Percentiles rank a stretch among this genome's conserved stretches.
Conservation (phyloP, 192 early-diverging fungal genomes). For the Oehlia diaphana region DNA sequence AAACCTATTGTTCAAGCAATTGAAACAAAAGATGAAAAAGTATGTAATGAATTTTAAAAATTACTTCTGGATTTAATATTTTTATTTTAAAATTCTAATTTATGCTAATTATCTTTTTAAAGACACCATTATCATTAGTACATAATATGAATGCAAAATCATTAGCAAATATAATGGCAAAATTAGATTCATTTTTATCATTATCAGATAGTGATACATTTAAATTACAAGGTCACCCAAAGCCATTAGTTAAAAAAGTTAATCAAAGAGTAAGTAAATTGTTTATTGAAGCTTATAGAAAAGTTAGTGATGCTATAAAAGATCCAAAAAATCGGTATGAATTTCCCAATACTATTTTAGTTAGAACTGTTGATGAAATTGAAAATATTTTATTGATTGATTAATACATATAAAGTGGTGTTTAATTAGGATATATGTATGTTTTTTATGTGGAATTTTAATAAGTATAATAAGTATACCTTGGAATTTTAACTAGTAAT, state of each 20-base stretch:
- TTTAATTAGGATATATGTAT: no score
- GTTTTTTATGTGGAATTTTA: no score
- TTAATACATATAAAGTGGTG: background rate
- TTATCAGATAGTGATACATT: constrained; percentile 58
- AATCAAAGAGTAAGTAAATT: constrained; percentile 51
- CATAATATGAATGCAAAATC: constrained; percentile 53
- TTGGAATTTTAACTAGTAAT: no score
- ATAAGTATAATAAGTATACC: no score
- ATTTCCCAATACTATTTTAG: constrained; percentile 60
- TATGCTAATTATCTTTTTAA: constrained; percentile 18
- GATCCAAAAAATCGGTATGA: constrained; percentile 64
- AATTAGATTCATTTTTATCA: constrained; percentile 69
- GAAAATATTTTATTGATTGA: constrained; percentile 61
- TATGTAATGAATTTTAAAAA: constrained; percentile 26
- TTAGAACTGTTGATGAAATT: constrained; percentile 70
- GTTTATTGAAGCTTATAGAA: constrained; percentile 65
- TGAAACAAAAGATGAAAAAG: constrained; percentile 54
- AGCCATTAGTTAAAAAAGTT: constrained; percentile 51
- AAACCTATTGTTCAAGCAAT: constrained; percentile 51
- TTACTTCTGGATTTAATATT: background rate
- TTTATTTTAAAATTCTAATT: constrained; percentile 12
- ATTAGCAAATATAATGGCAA: constrained; percentile 53
- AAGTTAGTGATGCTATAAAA: constrained; percentile 52
- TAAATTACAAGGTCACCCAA: constrained; percentile 50
- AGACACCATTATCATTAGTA: constrained; percentile 58